phyloP scores from a whole-genome alignment of 2,329 filamentous ascomycete genomes.

The Fusarium verticillioides region DNA sequence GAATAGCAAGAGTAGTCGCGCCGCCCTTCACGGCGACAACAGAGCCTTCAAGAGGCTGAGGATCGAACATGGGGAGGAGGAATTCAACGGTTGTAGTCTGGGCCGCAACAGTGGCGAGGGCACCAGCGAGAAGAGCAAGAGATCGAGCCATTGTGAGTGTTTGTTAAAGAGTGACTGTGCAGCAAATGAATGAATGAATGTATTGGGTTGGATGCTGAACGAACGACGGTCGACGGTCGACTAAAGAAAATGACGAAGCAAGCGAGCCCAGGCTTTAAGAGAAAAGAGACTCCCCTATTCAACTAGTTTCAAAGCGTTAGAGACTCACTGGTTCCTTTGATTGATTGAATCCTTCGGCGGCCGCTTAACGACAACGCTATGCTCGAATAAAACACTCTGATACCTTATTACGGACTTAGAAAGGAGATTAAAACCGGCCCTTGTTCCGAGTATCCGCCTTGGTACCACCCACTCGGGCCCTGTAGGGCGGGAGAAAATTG shows the following conservation, averaged over 20 bases:
- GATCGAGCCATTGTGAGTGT: constrained; percentile 40
- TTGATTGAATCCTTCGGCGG: constrained; percentile 27
- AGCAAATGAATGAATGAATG: constrained; percentile 38
- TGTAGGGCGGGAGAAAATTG: constrained; percentile 11
- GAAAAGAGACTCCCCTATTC: constrained; percentile 12
- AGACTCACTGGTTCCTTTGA: constrained; percentile 1
- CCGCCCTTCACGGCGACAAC: constrained; percentile 43
- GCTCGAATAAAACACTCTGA: constrained; percentile 15
- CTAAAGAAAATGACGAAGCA: background rate
- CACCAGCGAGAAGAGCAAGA: constrained; percentile 42
- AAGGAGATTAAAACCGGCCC: constrained; percentile 21
- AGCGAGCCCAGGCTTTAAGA: background rate
- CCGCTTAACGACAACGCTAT: constrained; percentile 23
- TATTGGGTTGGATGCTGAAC: constrained; percentile 14
- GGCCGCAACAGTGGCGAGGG: constrained; percentile 33
- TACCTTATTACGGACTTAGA: constrained; percentile 4
- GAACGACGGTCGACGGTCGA: background rate
- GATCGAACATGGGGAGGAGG: constrained; percentile 42
- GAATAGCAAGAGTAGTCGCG: constrained; percentile 47
- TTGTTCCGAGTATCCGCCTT: constrained; percentile 16
- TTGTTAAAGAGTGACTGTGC: constrained; percentile 11
- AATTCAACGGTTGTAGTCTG: constrained; percentile 46
- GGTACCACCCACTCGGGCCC: background rate
- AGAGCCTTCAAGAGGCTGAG: constrained; percentile 44
- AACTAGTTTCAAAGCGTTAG: background rate